phyloP scores from a whole-genome alignment of 192 early-diverging fungal species.

The Thamnidium elegans region DNA sequence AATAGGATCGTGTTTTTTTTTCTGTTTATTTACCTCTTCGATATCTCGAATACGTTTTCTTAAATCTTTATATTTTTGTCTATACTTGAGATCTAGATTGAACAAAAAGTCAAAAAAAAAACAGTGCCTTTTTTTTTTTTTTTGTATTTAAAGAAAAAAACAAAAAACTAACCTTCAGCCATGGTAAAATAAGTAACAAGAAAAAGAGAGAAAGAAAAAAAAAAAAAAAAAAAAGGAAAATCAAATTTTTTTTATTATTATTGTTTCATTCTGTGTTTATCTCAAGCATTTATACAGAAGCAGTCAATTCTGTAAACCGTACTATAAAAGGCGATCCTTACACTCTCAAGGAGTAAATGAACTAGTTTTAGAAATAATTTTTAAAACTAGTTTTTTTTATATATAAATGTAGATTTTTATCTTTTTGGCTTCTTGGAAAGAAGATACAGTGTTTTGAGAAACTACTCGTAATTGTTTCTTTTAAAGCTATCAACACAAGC shows the following conservation, averaged over 20 bases:
- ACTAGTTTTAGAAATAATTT: too few species aligned
- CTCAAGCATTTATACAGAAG: too few species aligned
- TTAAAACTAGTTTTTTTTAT: too few species aligned
- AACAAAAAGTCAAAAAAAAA: not conserved
- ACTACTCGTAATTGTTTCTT: too few species aligned
- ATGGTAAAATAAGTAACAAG: not conserved
- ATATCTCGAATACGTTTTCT: slow-evolving; percentile 51
- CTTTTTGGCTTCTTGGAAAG: too few species aligned
- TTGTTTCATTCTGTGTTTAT: not conserved
- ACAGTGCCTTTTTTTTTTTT: not conserved
- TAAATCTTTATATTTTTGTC: slow-evolving; percentile 47
- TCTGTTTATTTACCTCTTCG: slow-evolving; percentile 40
- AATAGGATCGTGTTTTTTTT: not conserved
- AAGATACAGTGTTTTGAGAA: too few species aligned
- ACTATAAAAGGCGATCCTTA: too few species aligned
- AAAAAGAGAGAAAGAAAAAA: not conserved
- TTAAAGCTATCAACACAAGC: too few species aligned
- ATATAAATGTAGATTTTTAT: too few species aligned
- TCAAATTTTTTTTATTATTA: not conserved
- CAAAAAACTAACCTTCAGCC: slow-evolving; percentile 6
- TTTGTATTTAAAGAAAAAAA: not conserved
- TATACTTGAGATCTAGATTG: slow-evolving; percentile 16
- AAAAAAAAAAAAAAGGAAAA: slow-evolving; percentile 7
- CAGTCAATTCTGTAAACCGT: too few species aligned
- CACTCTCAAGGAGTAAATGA: too few species aligned